Evolutionary conservation across 192 early-diverging fungal species (phyloP), one percentile per base, ranked within the genome.

Genomic region (Coemansia sp.): DNA sequence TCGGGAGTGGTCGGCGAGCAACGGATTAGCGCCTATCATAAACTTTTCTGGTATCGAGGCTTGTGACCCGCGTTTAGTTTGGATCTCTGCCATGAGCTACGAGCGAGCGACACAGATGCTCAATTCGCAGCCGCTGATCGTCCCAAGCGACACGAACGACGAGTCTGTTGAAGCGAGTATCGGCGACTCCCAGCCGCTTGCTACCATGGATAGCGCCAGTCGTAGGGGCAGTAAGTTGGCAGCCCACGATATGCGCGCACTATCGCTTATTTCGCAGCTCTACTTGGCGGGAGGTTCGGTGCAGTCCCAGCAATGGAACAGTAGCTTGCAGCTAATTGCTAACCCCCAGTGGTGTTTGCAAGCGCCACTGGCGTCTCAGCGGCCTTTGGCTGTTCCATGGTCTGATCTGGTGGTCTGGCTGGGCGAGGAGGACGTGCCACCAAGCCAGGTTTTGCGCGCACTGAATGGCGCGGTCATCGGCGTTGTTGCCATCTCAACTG

Each of bases 391-490:
- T 8, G 83, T 92, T 46, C 85, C 89, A 39, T 91, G 90, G 90
- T 68, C 72, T 0, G 72, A 82, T n/a, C 75, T 91, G 42, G 83
- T 87, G 0, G 36, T 94, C 12, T 91, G 90, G 86, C 64, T 93
- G 11, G 73, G 89, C 29, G 89, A 86, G 60, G 89, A 88, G 60
- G 90, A 95, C 27, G 85, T 99, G 3, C 90, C 92, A 8, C 77
- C 84, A 2, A 90, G 89, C 66, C 94, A 99, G 73, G 64, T 92
- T 2, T 75, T 95, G 29, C 86, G 91, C 66, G 91, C 92, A 0
- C 80, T 97, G 23, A 99, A 97, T 76, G 95, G 93, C 2, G 86
- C 85, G 31, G 41, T 98, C 5, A 94, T 98, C 0, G 95, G 86
- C 1, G 77, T 98, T 4, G 85, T 95, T 8, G 86, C 69, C 7